Evolutionary conservation across 495 filamentous ascomycete species (phyloP).

Genomic region (Penicillium fimorum): DNA sequence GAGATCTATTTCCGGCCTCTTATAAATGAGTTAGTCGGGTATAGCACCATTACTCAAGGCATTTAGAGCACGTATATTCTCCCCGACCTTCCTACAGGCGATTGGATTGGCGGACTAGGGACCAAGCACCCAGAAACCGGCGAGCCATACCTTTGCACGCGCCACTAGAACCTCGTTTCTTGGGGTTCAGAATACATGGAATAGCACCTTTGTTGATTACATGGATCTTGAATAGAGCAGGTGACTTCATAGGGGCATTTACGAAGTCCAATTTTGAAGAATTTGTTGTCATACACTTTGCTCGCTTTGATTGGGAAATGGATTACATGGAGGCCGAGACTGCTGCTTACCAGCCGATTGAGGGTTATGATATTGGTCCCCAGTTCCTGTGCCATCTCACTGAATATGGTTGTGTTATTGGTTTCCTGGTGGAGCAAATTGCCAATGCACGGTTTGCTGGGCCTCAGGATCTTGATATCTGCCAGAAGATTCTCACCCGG

Average conservation of each 20-base stretch:
- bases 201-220: slow-evolving; percentile 26
- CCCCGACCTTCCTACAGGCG: slow-evolving; percentile 20
- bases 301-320: slow-evolving; percentile 41
- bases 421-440: slow-evolving; percentile 44
- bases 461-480: slow-evolving; percentile 31
- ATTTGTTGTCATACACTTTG: slow-evolving; percentile 40
- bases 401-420: slow-evolving; percentile 45
- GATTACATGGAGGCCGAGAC: slow-evolving; percentile 43
- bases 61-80: slow-evolving; percentile 29
- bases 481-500: slow-evolving; percentile 25
- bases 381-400: slow-evolving; percentile 45
- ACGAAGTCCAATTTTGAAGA: slow-evolving; percentile 28
- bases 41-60: slow-evolving; percentile 34
- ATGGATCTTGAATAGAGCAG: slow-evolving; percentile 16
- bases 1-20: slow-evolving; percentile 31
- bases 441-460: slow-evolving; percentile 27
- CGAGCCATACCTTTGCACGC: slow-evolving; percentile 21
- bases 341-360: slow-evolving; percentile 40
- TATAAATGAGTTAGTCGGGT: slow-evolving; percentile 34
- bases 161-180: slow-evolving; percentile 18
- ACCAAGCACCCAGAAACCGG: slow-evolving; percentile 17
- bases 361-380: slow-evolving; percentile 36
- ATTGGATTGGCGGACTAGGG: slow-evolving; percentile 30
- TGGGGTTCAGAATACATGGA: slow-evolving; percentile 23
- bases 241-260: slow-evolving; percentile 25